Percentiles rank a stretch among this genome's conserved stretches.
These are phyloP conservation scores for Helicocarpus griseus DNA, from an alignment of 2,329 filamentous ascomycete genomes.

Conservation along the genomic window DNA sequence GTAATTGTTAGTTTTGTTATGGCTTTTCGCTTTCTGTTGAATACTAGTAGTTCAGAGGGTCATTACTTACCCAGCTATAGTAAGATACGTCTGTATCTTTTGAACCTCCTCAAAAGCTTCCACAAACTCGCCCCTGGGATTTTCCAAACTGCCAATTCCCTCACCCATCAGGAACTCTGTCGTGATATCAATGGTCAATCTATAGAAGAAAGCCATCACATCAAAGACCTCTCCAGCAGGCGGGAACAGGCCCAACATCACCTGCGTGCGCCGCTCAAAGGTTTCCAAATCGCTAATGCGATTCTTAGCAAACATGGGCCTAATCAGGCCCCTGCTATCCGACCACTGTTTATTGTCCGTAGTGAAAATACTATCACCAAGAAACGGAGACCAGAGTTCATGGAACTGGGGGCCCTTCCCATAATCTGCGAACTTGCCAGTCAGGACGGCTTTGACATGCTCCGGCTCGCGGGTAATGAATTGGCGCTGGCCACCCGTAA, in stretches of 20 bases:
- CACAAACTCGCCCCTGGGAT: constrained; percentile 60
- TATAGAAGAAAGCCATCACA: constrained; percentile 19
- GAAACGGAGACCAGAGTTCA: constrained; percentile 51
- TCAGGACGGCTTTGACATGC: constrained; percentile 72
- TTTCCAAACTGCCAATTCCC: constrained; percentile 49
- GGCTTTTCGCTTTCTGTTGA: not conserved
- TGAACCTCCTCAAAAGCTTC: constrained; percentile 69
- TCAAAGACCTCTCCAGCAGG: constrained; percentile 35
- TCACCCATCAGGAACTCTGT: constrained; percentile 70
- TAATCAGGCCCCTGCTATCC: constrained; percentile 59
- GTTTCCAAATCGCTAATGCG: constrained; percentile 65
- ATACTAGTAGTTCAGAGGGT: not conserved
- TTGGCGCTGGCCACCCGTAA: constrained; percentile 43
- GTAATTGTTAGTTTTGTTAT: not conserved
- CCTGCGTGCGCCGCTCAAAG: constrained; percentile 64
- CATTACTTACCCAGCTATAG: not conserved
- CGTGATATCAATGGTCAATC: constrained; percentile 66
- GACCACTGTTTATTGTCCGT: constrained; percentile 68
- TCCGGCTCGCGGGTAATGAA: constrained; percentile 67
- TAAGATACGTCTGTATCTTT: constrained; percentile 48
- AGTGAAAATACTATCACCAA: constrained; percentile 56
- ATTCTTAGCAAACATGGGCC: constrained; percentile 71
- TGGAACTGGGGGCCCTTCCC: constrained; percentile 72
- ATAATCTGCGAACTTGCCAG: constrained; percentile 66
- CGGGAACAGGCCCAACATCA: constrained; percentile 55